phyloP scores from a whole-genome alignment of 306 rosid species.

The Luffa aegyptiaca region DNA sequence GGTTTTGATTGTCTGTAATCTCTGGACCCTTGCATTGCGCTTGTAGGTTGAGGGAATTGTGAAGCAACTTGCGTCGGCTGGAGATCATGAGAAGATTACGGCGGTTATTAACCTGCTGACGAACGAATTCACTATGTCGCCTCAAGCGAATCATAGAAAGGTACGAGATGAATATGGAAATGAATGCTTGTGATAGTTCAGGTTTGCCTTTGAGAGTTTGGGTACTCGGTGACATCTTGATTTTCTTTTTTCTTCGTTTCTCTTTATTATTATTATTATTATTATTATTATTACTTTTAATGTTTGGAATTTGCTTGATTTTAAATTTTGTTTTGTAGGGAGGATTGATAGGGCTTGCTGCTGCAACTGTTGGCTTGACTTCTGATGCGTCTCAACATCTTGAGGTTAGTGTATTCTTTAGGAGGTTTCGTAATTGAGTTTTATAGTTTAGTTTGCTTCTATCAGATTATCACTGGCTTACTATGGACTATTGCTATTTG shows the following conservation, averaged over 20 bases:
- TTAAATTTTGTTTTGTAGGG: conserved; percentile 39
- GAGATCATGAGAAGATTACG: conserved; percentile 77
- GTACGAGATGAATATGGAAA: conserved; percentile 20
- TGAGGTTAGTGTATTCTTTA: conserved; percentile 42
- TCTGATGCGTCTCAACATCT: conserved; percentile 92
- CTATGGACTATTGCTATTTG: background rate
- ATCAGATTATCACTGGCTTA: no score
- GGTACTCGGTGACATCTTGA: background rate
- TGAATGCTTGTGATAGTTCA: background rate
- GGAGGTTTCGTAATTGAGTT: background rate
- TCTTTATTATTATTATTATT: no score
- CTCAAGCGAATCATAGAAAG: conserved; percentile 92
- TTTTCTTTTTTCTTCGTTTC: background rate
- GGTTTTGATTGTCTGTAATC: conserved; percentile 28
- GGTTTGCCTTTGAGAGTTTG: background rate
- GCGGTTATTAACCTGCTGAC: conserved; percentile 73
- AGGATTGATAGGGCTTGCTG: conserved; percentile 96
- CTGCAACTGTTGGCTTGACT: conserved; percentile 97
- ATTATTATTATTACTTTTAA: no score
- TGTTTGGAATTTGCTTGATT: background rate
- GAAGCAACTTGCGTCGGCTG: conserved; percentile 62
- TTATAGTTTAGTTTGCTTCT: background rate
- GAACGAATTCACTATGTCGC: conserved; percentile 57
- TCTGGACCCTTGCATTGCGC: background rate
- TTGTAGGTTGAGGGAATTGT: conserved; percentile 88